Conservation (phyloP, 2,329 filamentous ascomycete species). For the Arthrobotrys pseudoclavata region DNA sequence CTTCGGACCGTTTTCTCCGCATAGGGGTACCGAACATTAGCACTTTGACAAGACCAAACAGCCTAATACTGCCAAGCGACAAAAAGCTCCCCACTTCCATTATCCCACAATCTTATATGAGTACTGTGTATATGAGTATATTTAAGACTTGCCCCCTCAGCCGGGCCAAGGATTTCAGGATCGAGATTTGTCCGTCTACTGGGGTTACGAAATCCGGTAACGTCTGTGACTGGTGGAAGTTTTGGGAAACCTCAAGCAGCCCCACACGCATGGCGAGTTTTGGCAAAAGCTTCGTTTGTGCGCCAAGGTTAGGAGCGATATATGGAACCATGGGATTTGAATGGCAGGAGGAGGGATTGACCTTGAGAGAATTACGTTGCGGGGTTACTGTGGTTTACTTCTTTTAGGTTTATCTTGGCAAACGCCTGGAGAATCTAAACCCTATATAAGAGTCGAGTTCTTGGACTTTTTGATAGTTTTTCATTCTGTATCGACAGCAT, state of each 20-base stretch:
- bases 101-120: neutral
- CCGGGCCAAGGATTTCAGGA: conserved; percentile 20
- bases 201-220: conserved; percentile 30
- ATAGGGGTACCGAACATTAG: conserved; percentile 19
- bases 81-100: neutral
- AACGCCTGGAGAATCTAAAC: neutral
- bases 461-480: neutral
- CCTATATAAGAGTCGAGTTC: conserved; percentile 8
- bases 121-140: neutral
- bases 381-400: neutral
- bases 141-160: neutral
- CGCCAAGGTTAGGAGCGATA: conserved; percentile 15
- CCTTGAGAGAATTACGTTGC: conserved; percentile 16
- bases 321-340: conserved; percentile 19
- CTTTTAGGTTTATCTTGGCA: neutral
- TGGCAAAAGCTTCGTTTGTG: conserved; percentile 34
- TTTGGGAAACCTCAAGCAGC: neutral
- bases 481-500: conserved; percentile 19
- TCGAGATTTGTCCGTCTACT: conserved; percentile 57
- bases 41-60: conserved; percentile 3
- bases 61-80: conserved; percentile 45
- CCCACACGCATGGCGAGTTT: neutral
- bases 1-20: conserved; percentile 54
- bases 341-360: neutral
- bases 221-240: conserved; percentile 55